A percentile compares a stretch with the other conserved stretches of the same genome.
Conservation (phyloP, 176 grass and related monocot genomes). For the Eleusine indica region DNA sequence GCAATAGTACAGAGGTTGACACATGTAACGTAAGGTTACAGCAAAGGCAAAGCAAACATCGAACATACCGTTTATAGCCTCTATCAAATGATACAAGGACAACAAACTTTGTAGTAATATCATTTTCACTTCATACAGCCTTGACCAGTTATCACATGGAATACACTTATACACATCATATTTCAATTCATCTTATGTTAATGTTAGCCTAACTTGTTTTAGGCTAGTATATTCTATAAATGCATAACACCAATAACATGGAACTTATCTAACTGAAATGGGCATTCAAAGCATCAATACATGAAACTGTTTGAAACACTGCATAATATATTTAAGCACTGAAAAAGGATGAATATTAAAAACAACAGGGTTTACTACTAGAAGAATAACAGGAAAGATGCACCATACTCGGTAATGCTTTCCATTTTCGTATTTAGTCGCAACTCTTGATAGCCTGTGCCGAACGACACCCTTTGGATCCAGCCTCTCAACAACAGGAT, state of each 20-base stretch:
- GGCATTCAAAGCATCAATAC: constrained; percentile 6
- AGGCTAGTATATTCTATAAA: constrained; percentile 15
- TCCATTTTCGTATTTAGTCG: constrained; percentile 87
- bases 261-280: neutral
- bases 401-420: constrained; percentile 86
- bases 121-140: neutral
- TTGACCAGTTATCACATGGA: constrained; percentile 10
- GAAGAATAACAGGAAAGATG: constrained; percentile 40
- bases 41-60: too few relatives aligned
- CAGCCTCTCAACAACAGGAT: constrained; percentile 93
- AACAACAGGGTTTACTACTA: constrained; percentile 3
- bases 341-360: constrained; percentile 6
- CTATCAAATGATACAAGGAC: neutral
- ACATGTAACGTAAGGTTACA: too few relatives aligned
- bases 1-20: too few relatives aligned
- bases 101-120: neutral
- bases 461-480: constrained; percentile 86
- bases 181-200: constrained; percentile 11
- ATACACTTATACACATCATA: neutral
- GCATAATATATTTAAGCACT: constrained; percentile 12
- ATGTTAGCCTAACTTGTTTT: constrained; percentile 1
- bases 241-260: constrained; percentile 7
- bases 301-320: constrained; percentile 1
- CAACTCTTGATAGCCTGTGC: constrained; percentile 85
- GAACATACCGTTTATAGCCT: too few relatives aligned